These are phyloP conservation scores for Coemansia pectinata DNA, from an alignment of 192 early-diverging fungal species.

Conservation along the genomic window DNA sequence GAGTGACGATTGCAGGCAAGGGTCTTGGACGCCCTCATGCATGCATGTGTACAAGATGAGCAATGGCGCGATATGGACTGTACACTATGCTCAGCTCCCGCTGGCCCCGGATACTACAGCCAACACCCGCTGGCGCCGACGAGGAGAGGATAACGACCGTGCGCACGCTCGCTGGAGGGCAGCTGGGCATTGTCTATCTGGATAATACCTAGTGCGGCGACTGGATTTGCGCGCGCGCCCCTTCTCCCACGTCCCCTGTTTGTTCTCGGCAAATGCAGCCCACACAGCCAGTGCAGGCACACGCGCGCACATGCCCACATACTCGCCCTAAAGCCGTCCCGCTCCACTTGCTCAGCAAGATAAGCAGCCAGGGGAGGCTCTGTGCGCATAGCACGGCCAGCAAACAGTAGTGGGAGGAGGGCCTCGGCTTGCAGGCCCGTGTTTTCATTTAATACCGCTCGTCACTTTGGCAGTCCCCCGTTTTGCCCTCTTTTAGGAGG, in stretches of 20 bases:
- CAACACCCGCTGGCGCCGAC: background rate
- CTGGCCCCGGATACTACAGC: background rate
- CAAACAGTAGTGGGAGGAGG: slow-evolving; percentile 1
- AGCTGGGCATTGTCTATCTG: background rate
- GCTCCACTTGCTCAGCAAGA: background rate
- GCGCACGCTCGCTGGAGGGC: background rate
- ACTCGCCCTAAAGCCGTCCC: background rate
- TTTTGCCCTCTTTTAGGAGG: slow-evolving; percentile 1
- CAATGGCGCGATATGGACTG: background rate
- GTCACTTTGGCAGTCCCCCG: background rate
- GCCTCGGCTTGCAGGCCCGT: background rate
- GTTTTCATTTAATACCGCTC: background rate
- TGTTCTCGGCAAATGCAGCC: slow-evolving; percentile 5
- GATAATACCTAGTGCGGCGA: background rate
- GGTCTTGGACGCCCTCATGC: background rate
- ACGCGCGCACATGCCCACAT: slow-evolving; percentile 2
- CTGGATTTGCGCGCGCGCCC: slow-evolving; percentile 8
- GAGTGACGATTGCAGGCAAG: background rate
- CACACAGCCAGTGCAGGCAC: slow-evolving; percentile 4
- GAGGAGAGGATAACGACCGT: background rate
- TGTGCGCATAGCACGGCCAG: background rate
- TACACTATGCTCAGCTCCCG: background rate
- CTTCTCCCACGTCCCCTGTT: slow-evolving; percentile 6
- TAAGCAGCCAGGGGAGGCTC: background rate
- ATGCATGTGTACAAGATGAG: background rate